Conservation (phyloP, 1,139 yeast species). For the Diutina rugosa region DNA sequence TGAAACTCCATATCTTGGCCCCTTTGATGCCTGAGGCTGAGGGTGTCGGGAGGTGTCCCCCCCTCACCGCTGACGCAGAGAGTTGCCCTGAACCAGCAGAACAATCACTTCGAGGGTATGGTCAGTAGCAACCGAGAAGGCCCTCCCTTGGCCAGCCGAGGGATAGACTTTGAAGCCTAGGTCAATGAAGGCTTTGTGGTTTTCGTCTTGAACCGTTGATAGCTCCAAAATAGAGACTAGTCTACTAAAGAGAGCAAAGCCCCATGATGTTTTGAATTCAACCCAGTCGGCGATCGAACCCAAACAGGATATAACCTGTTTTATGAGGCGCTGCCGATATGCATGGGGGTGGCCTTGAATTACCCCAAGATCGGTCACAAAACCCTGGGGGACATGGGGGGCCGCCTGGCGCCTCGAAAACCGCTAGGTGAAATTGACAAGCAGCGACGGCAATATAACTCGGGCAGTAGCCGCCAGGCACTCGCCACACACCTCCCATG, state of each 20-base stretch:
- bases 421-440: neutral
- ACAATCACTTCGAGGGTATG: neutral
- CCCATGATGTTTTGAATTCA: no score
- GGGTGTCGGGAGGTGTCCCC: neutral
- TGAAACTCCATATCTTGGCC: no score
- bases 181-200: no score
- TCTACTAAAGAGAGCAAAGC: no score
- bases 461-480: neutral
- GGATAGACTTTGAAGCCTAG: no score
- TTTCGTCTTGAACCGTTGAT: no score
- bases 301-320: no score
- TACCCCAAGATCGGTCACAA: neutral
- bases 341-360: neutral
- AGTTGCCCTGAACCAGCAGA: neutral
- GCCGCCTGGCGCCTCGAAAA: neutral
- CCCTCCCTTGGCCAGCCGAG: no score
- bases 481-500: neutral
- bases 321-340: neutral
- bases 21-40: no score
- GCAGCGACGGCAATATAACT: neutral
- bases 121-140: neutral
- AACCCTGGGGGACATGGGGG: neutral
- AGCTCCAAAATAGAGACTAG: no score
- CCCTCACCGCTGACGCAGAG: neutral
- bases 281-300: no score